Percentiles rank a stretch among this genome's conserved stretches.
Evolutionary conservation across 23 red algal genomes (phyloP).

Genomic region (Gracilaria gracilis): DNA sequence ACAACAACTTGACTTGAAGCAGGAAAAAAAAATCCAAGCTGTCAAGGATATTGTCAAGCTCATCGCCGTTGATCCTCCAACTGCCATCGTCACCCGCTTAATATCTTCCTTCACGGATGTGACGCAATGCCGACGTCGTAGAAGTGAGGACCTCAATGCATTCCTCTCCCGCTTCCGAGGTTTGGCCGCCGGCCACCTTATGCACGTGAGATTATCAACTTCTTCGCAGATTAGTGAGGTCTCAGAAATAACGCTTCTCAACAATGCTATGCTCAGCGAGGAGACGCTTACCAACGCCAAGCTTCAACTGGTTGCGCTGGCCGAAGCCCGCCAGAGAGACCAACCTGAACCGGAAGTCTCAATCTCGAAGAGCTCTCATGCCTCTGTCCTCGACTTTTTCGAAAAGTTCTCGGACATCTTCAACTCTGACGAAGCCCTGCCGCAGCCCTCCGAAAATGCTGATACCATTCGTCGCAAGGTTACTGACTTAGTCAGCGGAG

Average conservation of each 20-base stretch:
- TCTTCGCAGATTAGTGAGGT: conserved; percentile 19
- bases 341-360: neutral
- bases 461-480: neutral
- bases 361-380: neutral
- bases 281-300: conserved; percentile 33
- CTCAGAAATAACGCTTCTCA: conserved; percentile 3
- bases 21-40: neutral
- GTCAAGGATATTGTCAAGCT: neutral
- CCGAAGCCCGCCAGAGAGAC: neutral
- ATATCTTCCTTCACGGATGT: neutral
- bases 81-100: neutral
- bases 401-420: neutral
- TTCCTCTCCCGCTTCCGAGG: conserved; percentile 2
- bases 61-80: neutral
- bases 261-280: conserved; percentile 14
- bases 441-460: neutral
- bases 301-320: conserved; percentile 19
- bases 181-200: conserved; percentile 5
- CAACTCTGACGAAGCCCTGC: neutral
- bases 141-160: neutral
- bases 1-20: neutral
- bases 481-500: neutral
- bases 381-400: neutral
- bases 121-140: neutral
- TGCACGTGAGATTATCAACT: neutral